Evolutionary conservation across 192 early-diverging fungal species (phyloP).

Genomic region (Fimicolochytrium jonesii): DNA sequence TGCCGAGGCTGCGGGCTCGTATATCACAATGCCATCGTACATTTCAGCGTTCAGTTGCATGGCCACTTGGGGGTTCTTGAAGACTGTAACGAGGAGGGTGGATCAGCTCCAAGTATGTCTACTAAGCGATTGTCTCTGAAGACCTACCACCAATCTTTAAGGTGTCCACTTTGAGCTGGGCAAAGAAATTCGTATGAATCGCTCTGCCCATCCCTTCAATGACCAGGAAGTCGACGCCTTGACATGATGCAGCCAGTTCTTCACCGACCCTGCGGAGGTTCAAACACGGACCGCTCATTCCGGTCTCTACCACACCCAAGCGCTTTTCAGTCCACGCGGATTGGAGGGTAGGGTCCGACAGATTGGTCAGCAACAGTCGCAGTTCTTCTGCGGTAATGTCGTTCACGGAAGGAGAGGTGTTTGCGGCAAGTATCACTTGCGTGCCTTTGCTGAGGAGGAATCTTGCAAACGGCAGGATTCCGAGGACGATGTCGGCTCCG

Average conservation of each 20-base stretch:
- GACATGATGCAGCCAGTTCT: slow-evolving; percentile 46
- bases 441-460: slow-evolving; percentile 52
- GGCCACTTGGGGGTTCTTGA: slow-evolving; percentile 72
- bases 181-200: slow-evolving; percentile 76
- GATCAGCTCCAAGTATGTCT: too few relatives aligned
- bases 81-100: slow-evolving; percentile 43
- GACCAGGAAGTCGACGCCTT: slow-evolving; percentile 67
- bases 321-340: slow-evolving; percentile 20
- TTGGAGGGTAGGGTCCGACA: slow-evolving; percentile 43
- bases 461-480: slow-evolving; percentile 72
- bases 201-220: slow-evolving; percentile 77
- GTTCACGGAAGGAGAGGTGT: slow-evolving; percentile 72
- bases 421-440: slow-evolving; percentile 67
- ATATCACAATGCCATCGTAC: slow-evolving; percentile 64
- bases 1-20: slow-evolving; percentile 12
- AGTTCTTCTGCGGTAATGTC: slow-evolving; percentile 73
- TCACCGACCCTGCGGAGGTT: slow-evolving; percentile 64
- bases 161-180: slow-evolving; percentile 63
- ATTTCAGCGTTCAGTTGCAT: slow-evolving; percentile 61
- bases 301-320: slow-evolving; percentile 61
- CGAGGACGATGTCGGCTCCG: slow-evolving; percentile 75
- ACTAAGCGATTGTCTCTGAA: too few relatives aligned
- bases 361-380: slow-evolving; percentile 39
- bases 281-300: slow-evolving; percentile 67
- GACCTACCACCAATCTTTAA: slow-evolving; percentile 62